These are phyloP conservation scores for Ulota crispa DNA, from an alignment of 225 moss, liverwort and hornwort genomes.

Conservation along the genomic window DNA sequence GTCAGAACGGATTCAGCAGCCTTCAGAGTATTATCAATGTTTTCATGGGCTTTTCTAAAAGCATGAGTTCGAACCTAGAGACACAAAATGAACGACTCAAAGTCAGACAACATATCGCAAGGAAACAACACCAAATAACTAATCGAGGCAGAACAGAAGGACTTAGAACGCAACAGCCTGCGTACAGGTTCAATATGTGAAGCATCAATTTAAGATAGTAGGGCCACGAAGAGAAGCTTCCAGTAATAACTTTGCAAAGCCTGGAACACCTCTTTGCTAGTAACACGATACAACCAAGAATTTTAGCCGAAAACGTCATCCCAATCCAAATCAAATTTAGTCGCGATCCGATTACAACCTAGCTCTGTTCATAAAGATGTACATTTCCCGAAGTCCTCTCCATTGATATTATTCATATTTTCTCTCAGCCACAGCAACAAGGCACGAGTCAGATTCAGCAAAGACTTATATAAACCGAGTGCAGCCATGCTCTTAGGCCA, in stretches of 20 bases:
- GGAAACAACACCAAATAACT: background rate
- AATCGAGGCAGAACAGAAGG: background rate
- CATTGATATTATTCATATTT: background rate
- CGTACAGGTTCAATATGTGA: background rate
- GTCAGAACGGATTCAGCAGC: constrained; percentile 69
- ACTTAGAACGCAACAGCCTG: background rate
- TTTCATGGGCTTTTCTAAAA: constrained; percentile 75
- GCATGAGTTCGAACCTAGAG: constrained; percentile 69
- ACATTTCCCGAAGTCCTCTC: background rate
- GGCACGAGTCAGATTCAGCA: background rate
- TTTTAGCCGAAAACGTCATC: background rate
- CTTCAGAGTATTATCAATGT: constrained; percentile 71
- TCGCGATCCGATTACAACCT: background rate
- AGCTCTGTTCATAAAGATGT: background rate
- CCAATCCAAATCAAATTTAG: background rate
- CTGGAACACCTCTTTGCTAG: constrained; percentile 7
- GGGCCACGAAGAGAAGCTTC: background rate
- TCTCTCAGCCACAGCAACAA: background rate
- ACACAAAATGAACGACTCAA: background rate
- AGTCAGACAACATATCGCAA: background rate
- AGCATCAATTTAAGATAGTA: background rate
- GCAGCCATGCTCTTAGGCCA: background rate
- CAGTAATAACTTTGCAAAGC: background rate
- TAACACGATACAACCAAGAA: background rate
- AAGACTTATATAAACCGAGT: background rate